phyloP scores from a whole-genome alignment of 176 grass and related monocot genomes.

The Elymus sibiricus region DNA sequence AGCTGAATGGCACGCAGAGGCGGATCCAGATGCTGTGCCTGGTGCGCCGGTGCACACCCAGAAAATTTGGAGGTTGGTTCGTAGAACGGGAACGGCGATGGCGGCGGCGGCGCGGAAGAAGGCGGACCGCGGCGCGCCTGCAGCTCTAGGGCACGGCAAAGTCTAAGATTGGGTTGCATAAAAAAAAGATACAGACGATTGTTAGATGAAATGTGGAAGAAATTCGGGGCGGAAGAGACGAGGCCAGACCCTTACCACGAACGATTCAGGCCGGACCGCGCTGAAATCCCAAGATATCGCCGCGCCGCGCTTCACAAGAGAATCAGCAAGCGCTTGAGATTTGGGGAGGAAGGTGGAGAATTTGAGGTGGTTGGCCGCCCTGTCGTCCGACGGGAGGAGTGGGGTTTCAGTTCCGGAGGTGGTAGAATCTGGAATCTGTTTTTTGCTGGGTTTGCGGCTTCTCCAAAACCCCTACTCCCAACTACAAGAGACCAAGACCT shows the following conservation, averaged over 20 bases:
- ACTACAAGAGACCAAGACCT: neutral
- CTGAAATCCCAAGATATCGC: neutral
- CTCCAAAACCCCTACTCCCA: neutral
- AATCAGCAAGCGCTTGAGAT: neutral
- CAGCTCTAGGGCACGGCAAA: neutral
- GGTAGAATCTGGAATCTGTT: slow-evolving; percentile 21
- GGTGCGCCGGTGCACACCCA: neutral
- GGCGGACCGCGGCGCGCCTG: neutral
- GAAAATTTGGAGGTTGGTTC: neutral
- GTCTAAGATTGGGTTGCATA: neutral
- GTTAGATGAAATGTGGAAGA: neutral
- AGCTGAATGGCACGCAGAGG: neutral
- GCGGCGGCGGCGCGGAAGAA: neutral
- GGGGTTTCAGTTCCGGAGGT: slow-evolving; percentile 17
- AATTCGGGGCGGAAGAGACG: neutral
- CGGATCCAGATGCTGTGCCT: neutral
- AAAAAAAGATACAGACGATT: neutral
- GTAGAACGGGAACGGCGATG: neutral
- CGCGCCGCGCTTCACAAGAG: neutral
- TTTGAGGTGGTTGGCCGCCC: slow-evolving; percentile 7
- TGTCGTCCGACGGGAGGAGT: slow-evolving; percentile 2
- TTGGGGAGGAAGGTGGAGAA: neutral
- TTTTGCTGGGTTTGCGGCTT: slow-evolving; percentile 1
- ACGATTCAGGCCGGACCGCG: neutral
- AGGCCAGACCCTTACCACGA: neutral